Base-by-base conservation (phyloP, 1,284 basidiomycete species). In the Marasmius oreades region DNA sequence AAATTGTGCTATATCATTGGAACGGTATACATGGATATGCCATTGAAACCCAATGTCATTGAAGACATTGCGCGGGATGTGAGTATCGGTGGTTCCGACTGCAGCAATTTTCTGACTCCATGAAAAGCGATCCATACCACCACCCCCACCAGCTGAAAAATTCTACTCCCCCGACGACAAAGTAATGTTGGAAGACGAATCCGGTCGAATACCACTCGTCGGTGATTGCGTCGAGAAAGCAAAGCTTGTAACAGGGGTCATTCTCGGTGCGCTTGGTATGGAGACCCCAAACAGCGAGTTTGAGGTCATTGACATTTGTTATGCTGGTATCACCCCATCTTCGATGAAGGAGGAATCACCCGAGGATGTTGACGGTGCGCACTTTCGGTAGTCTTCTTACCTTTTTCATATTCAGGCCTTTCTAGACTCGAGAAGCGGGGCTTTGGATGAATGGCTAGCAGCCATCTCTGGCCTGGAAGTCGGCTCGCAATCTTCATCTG, bases 21-120 rank as follows among this genome's bases (percentile, higher is more conserved):
- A 2, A 99, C 96, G 0, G 85, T 98, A 1, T 99, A 98, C 71
- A 89, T 97, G 82, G 92, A 97, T 60, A 98, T 99, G 97, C 92
- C 92, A 3, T 79, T 98, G 56, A 99, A 99, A 69, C 96, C 96
- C 0, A 98, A 98, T 65, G 92, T 99, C 12, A 80, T 99, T 55
- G 90, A 95, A 66, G 97, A 99, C 63, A 83, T 99, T 62, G 93
- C 89, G 12, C 81, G 92, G 67, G 94, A 99, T 66, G 96, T 97
- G 66, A 65, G 90, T 76, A 20, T 42, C 53, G 22, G 33, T 43
- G 20, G 23, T 42, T 44, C 46, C 50, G 43, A 48, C 48, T 50
- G n/a, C 42, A 48, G 23, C 53, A 31, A 42, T 54, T 22, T 39
- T 33, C 23, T 34, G 44, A 34, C 51, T 22, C 52, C 20, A 45